Conservation (phyloP, 176 grass and related monocot species). For the Tillandsia leiboldiana region DNA sequence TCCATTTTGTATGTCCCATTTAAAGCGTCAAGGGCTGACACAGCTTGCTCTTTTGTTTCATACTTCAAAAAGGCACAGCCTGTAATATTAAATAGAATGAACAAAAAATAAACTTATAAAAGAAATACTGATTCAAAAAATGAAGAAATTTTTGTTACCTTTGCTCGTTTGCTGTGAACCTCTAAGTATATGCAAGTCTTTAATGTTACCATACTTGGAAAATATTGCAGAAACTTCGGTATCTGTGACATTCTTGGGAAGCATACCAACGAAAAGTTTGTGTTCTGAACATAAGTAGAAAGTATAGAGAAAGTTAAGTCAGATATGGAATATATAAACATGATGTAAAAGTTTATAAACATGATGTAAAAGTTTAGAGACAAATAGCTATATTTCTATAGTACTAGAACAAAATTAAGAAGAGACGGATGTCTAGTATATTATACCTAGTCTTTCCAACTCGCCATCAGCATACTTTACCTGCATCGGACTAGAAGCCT, state of each 20-base stretch:
- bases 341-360: background rate
- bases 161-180: constrained; percentile 96
- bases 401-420: no score
- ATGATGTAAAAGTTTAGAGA: no score
- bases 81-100: constrained; percentile 32
- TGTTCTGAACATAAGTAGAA: constrained; percentile 44
- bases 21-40: constrained; percentile 80
- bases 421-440: no score
- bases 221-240: constrained; percentile 67
- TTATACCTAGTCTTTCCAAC: constrained; percentile 91
- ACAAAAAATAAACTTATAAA: constrained; percentile 11
- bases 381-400: no score
- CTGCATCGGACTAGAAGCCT: constrained; percentile 98
- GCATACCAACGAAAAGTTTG: constrained; percentile 99
- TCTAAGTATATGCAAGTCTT: constrained; percentile 93
- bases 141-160: constrained; percentile 27
- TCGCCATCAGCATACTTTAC: constrained; percentile 99
- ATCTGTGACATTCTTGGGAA: constrained; percentile 87
- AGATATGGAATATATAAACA: background rate
- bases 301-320: background rate
- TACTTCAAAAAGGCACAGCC: constrained; percentile 96
- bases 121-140: background rate
- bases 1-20: constrained; percentile 48
- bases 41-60: constrained; percentile 91
- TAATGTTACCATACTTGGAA: constrained; percentile 86